These are phyloP conservation scores for Pyronema omphalodes DNA, from an alignment of 495 filamentous ascomycete species.

Conservation along the genomic window DNA sequence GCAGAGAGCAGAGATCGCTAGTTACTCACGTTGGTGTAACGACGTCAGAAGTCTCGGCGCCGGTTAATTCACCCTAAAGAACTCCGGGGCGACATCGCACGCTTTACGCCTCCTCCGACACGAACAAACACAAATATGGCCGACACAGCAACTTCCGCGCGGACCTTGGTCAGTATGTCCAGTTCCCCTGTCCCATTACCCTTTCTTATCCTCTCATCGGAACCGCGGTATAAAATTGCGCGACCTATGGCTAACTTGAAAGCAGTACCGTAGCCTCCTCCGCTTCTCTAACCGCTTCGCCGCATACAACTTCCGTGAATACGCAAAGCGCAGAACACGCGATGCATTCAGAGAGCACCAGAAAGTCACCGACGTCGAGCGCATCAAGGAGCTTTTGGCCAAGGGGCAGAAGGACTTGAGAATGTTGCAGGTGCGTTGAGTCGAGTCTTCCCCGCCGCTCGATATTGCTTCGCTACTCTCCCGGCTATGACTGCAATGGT, in stretches of 20 bases:
- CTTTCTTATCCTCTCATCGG: background rate
- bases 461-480: too few relatives aligned
- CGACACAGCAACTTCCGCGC: slow-evolving; percentile 1
- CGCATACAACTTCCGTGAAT: slow-evolving; percentile 92
- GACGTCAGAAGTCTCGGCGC: background rate
- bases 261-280: slow-evolving; percentile 77
- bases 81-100: background rate
- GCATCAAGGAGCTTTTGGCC: slow-evolving; percentile 75
- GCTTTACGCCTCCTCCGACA: background rate
- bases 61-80: background rate
- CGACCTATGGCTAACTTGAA: background rate
- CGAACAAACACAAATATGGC: background rate
- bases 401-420: slow-evolving; percentile 74
- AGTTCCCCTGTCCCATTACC: background rate
- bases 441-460: too few relatives aligned
- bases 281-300: slow-evolving; percentile 76
- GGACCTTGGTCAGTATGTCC: background rate
- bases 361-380: slow-evolving; percentile 45
- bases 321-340: slow-evolving; percentile 69
- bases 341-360: slow-evolving; percentile 77
- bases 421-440: slow-evolving; percentile 63
- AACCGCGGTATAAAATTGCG: background rate
- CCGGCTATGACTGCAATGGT: background rate
- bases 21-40: background rate
- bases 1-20: too few relatives aligned